Evolutionary conservation across 257 asterid genomes (phyloP), one percentile per base, ranked within the genome.

Genomic region (Salvia miltiorrhiza): DNA sequence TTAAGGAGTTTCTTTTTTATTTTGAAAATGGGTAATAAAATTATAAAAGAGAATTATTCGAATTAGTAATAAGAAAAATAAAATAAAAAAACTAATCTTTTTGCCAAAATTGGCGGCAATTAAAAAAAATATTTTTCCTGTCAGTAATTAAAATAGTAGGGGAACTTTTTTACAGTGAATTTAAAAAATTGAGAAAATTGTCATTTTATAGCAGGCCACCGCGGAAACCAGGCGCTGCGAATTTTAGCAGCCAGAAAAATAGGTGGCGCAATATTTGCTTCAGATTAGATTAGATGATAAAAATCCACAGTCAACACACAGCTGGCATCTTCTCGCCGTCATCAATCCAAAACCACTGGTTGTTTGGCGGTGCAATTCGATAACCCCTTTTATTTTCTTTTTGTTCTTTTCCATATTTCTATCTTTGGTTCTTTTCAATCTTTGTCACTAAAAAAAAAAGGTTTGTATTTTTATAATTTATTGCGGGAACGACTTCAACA

Each of bases 291-390:
- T 37, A 9, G 9, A 37, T 37, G 43, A 9, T 37, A 37, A 47
- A 30, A 67, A 67, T 67, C 67, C 63, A 54, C 67, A 75, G 67
- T 75, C 72, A 62, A 68, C 74, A 24, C 20, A 23, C 75, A 78
- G 67, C 78, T 74, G 75, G 72, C 79, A 14, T 30, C 72, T 43
- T 45, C 5, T 74, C 72, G 72, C 72, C 83, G 47, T 55, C 83
- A 21, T 79, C 69, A 60, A 79, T 71, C 77, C 58, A 54, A 44
- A 50, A 11, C 74, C 82, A 70, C 67, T 74, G 74, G 9, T 79
- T 48, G 16, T 58, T 65, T 63, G 70, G 70, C 78, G 76, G 66
- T 68, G 73, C 21, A 32, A 26, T 62, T 68, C 39, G 43, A 39
- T 58, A 11, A 19, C 19, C 63, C 30, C 43, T 5, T 1, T 39